Percentiles rank a stretch among this genome's conserved stretches.
These are phyloP conservation scores for Fusarium protoensiforme DNA, from an alignment of 2,329 filamentous ascomycete species.

Conservation along the genomic window DNA sequence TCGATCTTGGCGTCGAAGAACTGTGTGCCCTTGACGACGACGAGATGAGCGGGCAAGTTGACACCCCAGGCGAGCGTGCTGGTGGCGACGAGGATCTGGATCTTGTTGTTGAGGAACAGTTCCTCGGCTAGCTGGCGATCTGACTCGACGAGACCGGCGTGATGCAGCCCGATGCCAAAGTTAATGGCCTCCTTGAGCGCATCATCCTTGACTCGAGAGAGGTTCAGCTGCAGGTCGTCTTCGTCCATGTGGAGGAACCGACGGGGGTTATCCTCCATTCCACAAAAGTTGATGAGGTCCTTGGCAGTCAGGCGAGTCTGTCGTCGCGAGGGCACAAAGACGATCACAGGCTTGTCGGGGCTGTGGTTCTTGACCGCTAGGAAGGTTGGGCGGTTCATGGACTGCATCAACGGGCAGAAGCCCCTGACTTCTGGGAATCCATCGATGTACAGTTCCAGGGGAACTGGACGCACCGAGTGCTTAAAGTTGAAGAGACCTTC, in stretches of 20 bases:
- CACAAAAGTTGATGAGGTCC: slow-evolving; percentile 96
- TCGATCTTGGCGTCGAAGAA: slow-evolving; percentile 98
- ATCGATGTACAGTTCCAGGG: slow-evolving; percentile 95
- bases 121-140: slow-evolving; percentile 94
- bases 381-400: slow-evolving; percentile 98
- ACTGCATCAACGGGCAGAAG: slow-evolving; percentile 98
- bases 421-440: slow-evolving; percentile 95
- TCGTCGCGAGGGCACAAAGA: slow-evolving; percentile 94
- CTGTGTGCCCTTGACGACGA: slow-evolving; percentile 97
- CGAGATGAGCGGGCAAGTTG: slow-evolving; percentile 94
- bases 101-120: slow-evolving; percentile 96
- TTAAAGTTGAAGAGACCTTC: slow-evolving; percentile 97
- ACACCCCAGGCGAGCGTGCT: slow-evolving; percentile 98
- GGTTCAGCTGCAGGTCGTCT: slow-evolving; percentile 88
- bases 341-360: slow-evolving; percentile 95
- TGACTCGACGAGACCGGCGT: slow-evolving; percentile 94
- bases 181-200: slow-evolving; percentile 92
- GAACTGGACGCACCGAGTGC: slow-evolving; percentile 95
- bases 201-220: slow-evolving; percentile 92
- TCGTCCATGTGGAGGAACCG: slow-evolving; percentile 95
- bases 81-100: slow-evolving; percentile 95
- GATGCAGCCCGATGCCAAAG: slow-evolving; percentile 96
- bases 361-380: slow-evolving; percentile 96
- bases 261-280: slow-evolving; percentile 97
- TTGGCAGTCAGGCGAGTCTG: slow-evolving; percentile 96